Evolutionary conservation across 768 basidiomycete genomes (phyloP), one percentile per base, ranked within the genome.

Genomic region (Boletus huronensis): DNA sequence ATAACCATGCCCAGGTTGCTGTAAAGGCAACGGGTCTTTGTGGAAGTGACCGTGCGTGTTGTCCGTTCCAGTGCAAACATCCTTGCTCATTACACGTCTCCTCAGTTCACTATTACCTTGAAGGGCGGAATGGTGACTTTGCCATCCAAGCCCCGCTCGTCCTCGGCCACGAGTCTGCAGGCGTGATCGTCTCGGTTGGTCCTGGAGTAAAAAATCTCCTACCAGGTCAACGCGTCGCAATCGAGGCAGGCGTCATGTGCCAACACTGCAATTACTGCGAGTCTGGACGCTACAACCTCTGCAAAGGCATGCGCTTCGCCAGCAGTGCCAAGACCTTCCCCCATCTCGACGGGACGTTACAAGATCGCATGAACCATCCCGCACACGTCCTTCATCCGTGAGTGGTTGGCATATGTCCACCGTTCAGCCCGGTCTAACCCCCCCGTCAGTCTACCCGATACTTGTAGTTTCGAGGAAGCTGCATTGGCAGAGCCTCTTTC

Each of bases 401-500:
- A 70, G 91, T 82, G 8, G 28, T 48, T 40, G 31, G 5, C 16
- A 8, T 32, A 28, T 38, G 31, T 48, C 26, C 46, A 21, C 41
- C 34, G 17, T 50, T 36, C 31, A 48, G 9, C 36, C 40, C 36
- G 25, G n/a, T 60, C 41, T 64, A 44, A 68, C 23, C 46, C 7
- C 53, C 48, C 32, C 38, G 50, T 25, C 62, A 91, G 90, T 23
- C 75, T 97, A 23, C 91, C 94, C 23, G 84, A 90, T 59, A 74
- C 70, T 61, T 83, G 85, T 68, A 78, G 86, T 35, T 91, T 84
- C 64, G 88, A 93, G 58, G 80, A 84, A 60, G 95, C 90, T 19
- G 85, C 94, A 6, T 80, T 98, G 55, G 93, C 94, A 9, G 96
- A 98, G 69, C 96, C 96, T 25, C 86, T 98, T 54, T 92, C 90